Evolutionary conservation across 2,329 filamentous ascomycete species (phyloP).

Genomic region (Ascosphaera apis): DNA sequence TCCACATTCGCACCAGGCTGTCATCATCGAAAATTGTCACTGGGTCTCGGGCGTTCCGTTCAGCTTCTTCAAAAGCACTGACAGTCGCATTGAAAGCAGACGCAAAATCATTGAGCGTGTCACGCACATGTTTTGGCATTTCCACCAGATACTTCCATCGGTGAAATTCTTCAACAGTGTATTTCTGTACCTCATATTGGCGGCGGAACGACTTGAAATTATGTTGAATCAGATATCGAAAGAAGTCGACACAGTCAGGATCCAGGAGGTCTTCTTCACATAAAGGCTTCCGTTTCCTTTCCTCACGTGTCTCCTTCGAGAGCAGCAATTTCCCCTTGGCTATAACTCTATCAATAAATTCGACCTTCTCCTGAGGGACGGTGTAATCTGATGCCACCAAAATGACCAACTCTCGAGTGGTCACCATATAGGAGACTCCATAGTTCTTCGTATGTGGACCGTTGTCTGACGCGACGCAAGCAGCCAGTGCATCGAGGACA

Average conservation of each 20-base stretch:
- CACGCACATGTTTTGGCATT: background rate
- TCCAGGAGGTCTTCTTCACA: background rate
- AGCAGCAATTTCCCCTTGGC: background rate
- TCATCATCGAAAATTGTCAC: background rate
- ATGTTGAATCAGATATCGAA: background rate
- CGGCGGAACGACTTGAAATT: background rate
- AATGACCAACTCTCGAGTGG: background rate
- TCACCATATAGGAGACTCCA: background rate
- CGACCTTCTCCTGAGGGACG: background rate
- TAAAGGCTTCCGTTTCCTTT: background rate
- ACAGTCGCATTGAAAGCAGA: background rate
- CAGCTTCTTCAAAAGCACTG: background rate
- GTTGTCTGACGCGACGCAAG: background rate
- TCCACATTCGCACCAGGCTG: background rate
- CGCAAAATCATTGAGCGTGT: background rate
- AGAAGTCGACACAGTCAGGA: background rate
- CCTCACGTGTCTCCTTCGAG: background rate
- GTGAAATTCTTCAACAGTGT: background rate
- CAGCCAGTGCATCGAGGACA: background rate
- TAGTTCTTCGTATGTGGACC: background rate
- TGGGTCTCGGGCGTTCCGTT: background rate
- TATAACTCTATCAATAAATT: background rate
- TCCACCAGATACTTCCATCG: background rate
- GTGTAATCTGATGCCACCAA: background rate
- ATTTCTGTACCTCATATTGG: background rate